A percentile compares a stretch with the other conserved stretches of the same genome.
Conservation (phyloP, 2,329 filamentous ascomycete species). For the Chalara sp. region DNA sequence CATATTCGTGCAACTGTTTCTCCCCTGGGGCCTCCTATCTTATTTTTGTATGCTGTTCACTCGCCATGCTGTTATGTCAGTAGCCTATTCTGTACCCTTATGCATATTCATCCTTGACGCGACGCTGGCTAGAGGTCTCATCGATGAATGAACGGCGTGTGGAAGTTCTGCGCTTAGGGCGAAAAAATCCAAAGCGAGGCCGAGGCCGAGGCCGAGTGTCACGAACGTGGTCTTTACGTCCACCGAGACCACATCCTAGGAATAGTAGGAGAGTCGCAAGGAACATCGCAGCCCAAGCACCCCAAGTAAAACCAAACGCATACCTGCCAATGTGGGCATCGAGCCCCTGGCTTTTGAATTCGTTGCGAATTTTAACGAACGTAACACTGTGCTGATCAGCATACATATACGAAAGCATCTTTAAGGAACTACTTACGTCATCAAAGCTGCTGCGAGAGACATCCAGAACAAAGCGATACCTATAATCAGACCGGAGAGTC, state of each 20-base stretch:
- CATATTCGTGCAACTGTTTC: no score
- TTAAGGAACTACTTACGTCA: conserved; percentile 56
- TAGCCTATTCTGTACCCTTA: conserved; percentile 1
- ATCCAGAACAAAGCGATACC: conserved; percentile 62
- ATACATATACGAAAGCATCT: neutral
- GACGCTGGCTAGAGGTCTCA: conserved; percentile 45
- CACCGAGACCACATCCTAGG: conserved; percentile 41
- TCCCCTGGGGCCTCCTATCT: no score
- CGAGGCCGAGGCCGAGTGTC: conserved; percentile 7
- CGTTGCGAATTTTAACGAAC: conserved; percentile 64
- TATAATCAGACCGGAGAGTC: conserved; percentile 53
- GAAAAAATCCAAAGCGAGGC: conserved; percentile 33
- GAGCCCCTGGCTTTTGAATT: conserved; percentile 50
- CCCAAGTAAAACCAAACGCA: conserved; percentile 75
- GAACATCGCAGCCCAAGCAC: conserved; percentile 57
- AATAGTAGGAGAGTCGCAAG: conserved; percentile 63
- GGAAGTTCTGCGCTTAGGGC: conserved; percentile 43
- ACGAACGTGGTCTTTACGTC: conserved; percentile 30
- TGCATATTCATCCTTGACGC: conserved; percentile 64
- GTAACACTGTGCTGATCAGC: conserved; percentile 36
- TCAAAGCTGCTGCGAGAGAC: conserved; percentile 58
- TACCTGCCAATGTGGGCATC: conserved; percentile 56
- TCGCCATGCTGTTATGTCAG: no score
- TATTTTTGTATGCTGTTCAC: no score
- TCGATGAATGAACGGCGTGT: conserved; percentile 42